Conservation (phyloP, 345 rosid genomes). For the Hypericum perforatum region DNA sequence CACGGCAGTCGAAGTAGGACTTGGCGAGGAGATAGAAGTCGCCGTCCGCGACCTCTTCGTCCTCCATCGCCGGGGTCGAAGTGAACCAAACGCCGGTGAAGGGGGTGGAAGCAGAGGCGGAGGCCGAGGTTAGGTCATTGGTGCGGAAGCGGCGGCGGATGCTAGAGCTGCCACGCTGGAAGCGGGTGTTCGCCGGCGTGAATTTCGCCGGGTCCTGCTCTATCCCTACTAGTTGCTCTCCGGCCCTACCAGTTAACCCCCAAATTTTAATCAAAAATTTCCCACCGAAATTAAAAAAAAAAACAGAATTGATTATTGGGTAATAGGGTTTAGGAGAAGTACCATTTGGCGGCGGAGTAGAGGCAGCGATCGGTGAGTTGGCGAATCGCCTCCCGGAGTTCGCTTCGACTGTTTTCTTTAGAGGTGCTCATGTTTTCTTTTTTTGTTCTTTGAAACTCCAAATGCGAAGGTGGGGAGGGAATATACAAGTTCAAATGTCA, state of each 20-base stretch:
- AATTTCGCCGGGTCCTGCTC: slow-evolving; percentile 84
- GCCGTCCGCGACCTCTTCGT: slow-evolving; percentile 64
- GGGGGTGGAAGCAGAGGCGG: slow-evolving; percentile 28
- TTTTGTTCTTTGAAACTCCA: too few relatives aligned
- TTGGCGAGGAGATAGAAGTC: slow-evolving; percentile 87
- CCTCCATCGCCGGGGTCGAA: slow-evolving; percentile 74
- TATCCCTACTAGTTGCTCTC: slow-evolving; percentile 83
- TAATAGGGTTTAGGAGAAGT: slow-evolving; percentile 34
- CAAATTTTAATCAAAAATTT: background rate
- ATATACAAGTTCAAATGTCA: too few relatives aligned
- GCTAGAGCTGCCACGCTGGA: slow-evolving; percentile 97
- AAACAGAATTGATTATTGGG: slow-evolving; percentile 11
- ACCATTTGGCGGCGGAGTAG: slow-evolving; percentile 90
- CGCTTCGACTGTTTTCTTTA: slow-evolving; percentile 70
- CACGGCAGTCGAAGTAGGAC: slow-evolving; percentile 80
- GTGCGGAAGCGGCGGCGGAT: slow-evolving; percentile 76
- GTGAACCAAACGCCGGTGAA: slow-evolving; percentile 53
- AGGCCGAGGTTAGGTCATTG: slow-evolving; percentile 31
- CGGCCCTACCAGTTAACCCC: slow-evolving; percentile 46
- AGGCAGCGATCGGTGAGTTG: slow-evolving; percentile 86
- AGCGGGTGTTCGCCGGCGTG: slow-evolving; percentile 87
- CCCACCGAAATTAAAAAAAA: background rate
- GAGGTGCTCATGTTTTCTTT: slow-evolving; percentile 11
- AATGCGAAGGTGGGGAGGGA: too few relatives aligned
- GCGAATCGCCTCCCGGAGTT: slow-evolving; percentile 67